Base-by-base conservation (phyloP, 495 filamentous ascomycete genomes). In the Penicillium riverlandense region DNA sequence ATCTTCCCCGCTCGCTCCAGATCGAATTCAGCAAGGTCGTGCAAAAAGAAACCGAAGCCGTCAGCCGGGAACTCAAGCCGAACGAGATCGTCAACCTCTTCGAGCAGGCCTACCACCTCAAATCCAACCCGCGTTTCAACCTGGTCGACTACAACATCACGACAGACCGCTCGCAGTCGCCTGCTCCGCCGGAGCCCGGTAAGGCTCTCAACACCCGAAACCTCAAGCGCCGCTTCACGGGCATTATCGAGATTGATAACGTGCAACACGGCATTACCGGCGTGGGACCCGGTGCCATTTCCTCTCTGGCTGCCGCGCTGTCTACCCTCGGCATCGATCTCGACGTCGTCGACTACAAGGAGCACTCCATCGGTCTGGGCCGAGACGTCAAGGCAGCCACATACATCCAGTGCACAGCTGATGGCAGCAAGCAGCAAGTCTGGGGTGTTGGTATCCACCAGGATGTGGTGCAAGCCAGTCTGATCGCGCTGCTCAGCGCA, bases 401-500 rank as follows among this genome's bases (percentile, higher is more conserved):
- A 10, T 98, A 90, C 53, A 96, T 98, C 46, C 86, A 97, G 64
- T 95, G 89, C 62, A 85, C 79, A 34, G 78, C 84, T 32, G 67
- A 80, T n/a, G 80, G 81, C 12, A 80, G 72, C 36, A 72, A 72
- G 29, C 70, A 85, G 43, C 58, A 69, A 52, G 88, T 96, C 9
- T 98, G 92, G 94, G 92, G 92, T 52, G 88, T 98, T 14, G 92
- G 91, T 40, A 88, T 98, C 49, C 88, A 96, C 62, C 83, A 91
- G 55, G 92, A 98, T 69, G 86, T 94, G 32, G 89, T 95, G 11
- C 89, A 96, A 66, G 88, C 87, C 52, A 89, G 83, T 65, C 75
- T 98, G 59, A 87, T 90, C 61, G 91, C 92, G 34, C 73, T 97
- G 37, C 70, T 98, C 55, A 82, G 80, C 43, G 92, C 92, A 29